phyloP scores from a whole-genome alignment of 257 asterid genomes.

The Solanum bulbocastanum region DNA sequence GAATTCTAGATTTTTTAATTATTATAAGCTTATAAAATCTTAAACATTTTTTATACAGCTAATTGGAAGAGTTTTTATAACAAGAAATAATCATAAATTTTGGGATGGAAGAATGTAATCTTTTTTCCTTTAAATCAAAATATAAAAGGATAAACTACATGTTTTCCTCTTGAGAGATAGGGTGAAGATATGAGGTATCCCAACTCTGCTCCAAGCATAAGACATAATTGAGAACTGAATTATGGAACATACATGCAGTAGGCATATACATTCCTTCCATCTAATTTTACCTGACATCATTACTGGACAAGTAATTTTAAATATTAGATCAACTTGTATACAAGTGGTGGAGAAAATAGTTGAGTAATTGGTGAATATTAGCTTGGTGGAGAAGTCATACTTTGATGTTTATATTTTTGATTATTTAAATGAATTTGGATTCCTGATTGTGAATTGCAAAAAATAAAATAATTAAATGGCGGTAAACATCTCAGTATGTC shows the following conservation, averaged over 20 bases:
- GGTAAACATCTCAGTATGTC: not conserved
- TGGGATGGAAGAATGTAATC: not conserved
- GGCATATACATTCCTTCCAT: not conserved
- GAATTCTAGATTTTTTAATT: not conserved
- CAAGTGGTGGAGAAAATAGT: not conserved
- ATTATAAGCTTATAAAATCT: not conserved
- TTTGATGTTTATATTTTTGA: not conserved
- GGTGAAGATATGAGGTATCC: not conserved
- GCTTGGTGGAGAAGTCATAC: not conserved
- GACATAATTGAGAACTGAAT: not conserved
- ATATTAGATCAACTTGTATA: not conserved
- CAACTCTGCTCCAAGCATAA: not conserved
- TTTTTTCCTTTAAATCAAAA: not conserved
- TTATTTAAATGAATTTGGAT: not conserved
- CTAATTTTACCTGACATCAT: not conserved
- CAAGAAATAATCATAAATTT: not conserved
- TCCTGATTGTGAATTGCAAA: not conserved
- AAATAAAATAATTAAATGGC: not conserved
- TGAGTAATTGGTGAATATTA: not conserved
- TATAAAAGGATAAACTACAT: not conserved
- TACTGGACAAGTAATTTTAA: not conserved
- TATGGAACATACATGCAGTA: not conserved
- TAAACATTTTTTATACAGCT: not conserved
- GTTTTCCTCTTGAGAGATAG: not conserved
- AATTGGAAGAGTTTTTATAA: not conserved